Evolutionary conservation across 495 filamentous ascomycete genomes (phyloP), one percentile per base, ranked within the genome.

Genomic region (Penicillium coffeae): DNA sequence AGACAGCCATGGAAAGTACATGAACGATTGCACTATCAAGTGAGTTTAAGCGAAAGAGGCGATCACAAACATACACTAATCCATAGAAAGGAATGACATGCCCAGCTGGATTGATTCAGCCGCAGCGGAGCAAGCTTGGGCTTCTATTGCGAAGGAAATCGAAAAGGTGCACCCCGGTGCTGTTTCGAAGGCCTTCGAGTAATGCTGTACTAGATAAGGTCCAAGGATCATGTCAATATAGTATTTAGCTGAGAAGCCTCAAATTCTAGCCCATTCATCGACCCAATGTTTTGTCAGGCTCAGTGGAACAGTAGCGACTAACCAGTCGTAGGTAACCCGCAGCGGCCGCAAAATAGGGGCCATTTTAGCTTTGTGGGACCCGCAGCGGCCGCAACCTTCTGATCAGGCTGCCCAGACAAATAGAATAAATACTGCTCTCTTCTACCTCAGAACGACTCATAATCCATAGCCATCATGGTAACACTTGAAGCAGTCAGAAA

Each of bases 1-100:
- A 4, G 68, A 75, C 22, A 70, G 54, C 8, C 76, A 80, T 47
- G 78, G 80, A 8, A 16, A 67, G 49, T 82, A 78, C 16, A 62
- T 80, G 54, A 45, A 38, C 1, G 64, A 68, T 54, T 62, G 66
- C 7, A 9, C 45, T 3, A 60, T 69, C 25, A 30, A 30, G 25
- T 30, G 10, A 30, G 25, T 10, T n/a, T n/a, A n/a, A n/a, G n/a
- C n/a, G n/a, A n/a, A n/a, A n/a, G n/a, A n/a, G n/a, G n/a, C n/a
- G n/a, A n/a, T n/a, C n/a, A n/a, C n/a, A n/a, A n/a, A n/a, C n/a
- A n/a, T n/a, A n/a, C n/a, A n/a, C n/a, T n/a, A n/a, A n/a, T n/a
- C n/a, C n/a, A n/a, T n/a, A 30, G 10, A 10, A 4, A 30, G 25
- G 25, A 4, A 30, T 10, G 25, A 30, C 25, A 5, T 30, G 4